Evolutionary conservation across 768 basidiomycete genomes (phyloP), one percentile per base, ranked within the genome.

Genomic region (Psilocybe sp.): DNA sequence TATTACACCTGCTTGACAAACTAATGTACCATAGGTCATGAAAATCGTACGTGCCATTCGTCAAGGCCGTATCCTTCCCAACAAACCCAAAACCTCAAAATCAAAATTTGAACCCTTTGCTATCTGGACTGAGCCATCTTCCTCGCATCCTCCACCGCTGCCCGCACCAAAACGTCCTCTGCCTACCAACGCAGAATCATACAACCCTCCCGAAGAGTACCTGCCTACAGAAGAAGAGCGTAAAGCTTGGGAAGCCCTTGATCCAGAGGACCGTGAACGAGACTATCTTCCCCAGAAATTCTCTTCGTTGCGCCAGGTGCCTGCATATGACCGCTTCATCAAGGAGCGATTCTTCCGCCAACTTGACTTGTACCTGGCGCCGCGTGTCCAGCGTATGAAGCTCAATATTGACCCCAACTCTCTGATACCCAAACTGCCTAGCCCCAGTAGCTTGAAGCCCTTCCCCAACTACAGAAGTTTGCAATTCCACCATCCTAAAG

Each of bases 41-140:
- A 99, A 98, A 80, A 98, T 98, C 53, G 95, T 99, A 53, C 93
- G 95, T 41, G 96, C 96, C 4, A 98, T 99, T 61, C 85, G 97
- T 8, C 87, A 94, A 75, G 97, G 97, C 32, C 87, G 91, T 38
- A 99, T 99, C 55, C 63, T 93, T 6, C 90, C 94, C 28, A 85
- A 89, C 54, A 96, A 92, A 69, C 90, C 94, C 12, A 89, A 82
- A 69, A 79, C 79, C n/a, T 73, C 76, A 13, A 44, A 41, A 4
- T 74, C 78, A 36, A 80, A 82, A 69, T 80, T 79, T 38, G 80
- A 83, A 52, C 85, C 92, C 57, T 96, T 92, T 66, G 76, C 86
- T 13, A 89, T 99, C 51, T 99, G 97, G 97, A 84, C 85, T 1
- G 84, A 90, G 55, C 75, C 81, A 14, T 76, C 87, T n/a, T 78